Evolutionary conservation across 208 protist species (phyloP).

Genomic region (Tetramitus jugosus): DNA sequence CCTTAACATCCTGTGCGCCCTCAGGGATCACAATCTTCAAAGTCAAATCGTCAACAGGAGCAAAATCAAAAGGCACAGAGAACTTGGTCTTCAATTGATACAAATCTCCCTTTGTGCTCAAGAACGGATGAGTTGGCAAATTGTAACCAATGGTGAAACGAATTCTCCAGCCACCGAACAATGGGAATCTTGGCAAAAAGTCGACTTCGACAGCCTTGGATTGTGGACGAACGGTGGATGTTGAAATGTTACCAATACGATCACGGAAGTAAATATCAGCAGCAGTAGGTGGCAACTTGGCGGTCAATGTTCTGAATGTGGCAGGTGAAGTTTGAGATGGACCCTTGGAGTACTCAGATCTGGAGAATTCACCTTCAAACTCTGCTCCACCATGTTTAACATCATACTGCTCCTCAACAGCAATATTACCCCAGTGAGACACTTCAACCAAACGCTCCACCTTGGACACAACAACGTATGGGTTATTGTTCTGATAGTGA

Average conservation of each 20-base stretch:
- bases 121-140: slow-evolving; percentile 16
- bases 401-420: slow-evolving; percentile 32
- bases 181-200: slow-evolving; percentile 27
- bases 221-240: slow-evolving; percentile 15
- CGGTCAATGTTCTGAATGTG: slow-evolving; percentile 27
- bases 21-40: slow-evolving; percentile 30
- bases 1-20: slow-evolving; percentile 17
- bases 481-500: slow-evolving; percentile 30
- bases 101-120: background rate
- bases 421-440: slow-evolving; percentile 29
- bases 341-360: slow-evolving; percentile 26
- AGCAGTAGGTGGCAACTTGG: slow-evolving; percentile 21
- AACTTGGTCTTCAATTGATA: slow-evolving; percentile 22
- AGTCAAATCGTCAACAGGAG: slow-evolving; percentile 27
- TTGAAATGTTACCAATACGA: slow-evolving; percentile 36
- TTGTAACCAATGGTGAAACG: slow-evolving; percentile 36
- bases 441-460: slow-evolving; percentile 24
- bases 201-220: background rate
- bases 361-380: slow-evolving; percentile 24
- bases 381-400: slow-evolving; percentile 28
- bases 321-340: background rate
- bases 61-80: slow-evolving; percentile 20
- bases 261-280: slow-evolving; percentile 35
- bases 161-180: slow-evolving; percentile 36
- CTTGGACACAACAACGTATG: slow-evolving; percentile 7